Evolutionary conservation across 192 early-diverging fungal species (phyloP).

Genomic region (Backusella australiensis): DNA sequence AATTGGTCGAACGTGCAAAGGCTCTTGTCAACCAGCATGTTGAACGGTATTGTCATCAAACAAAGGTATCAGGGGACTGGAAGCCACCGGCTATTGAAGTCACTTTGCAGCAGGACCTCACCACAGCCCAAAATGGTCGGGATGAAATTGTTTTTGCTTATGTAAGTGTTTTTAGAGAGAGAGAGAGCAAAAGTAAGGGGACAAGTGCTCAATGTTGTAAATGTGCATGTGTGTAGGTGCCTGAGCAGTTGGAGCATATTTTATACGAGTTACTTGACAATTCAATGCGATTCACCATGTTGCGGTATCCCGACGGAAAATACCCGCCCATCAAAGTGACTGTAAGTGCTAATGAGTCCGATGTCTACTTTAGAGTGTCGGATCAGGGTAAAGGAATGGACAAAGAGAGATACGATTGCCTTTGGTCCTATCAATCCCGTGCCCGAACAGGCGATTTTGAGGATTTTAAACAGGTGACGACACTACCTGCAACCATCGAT

Average conservation of each 20-base stretch:
- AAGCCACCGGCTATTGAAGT: background rate
- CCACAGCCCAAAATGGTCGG: background rate
- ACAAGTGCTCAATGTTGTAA: background rate
- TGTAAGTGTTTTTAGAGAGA: slow-evolving; percentile 10
- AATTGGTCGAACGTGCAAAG: slow-evolving; percentile 39
- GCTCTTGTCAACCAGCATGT: slow-evolving; percentile 9
- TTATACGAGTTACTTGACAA: slow-evolving; percentile 90
- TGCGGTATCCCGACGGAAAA: slow-evolving; percentile 41
- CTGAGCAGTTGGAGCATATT: slow-evolving; percentile 94
- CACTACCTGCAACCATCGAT: slow-evolving; percentile 73
- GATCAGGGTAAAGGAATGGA: slow-evolving; percentile 92
- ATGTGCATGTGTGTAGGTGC: slow-evolving; percentile 24
- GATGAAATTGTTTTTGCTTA: slow-evolving; percentile 32
- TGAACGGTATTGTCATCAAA: background rate
- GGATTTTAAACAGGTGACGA: slow-evolving; percentile 72
- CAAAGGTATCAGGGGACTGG: background rate
- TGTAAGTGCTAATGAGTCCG: slow-evolving; percentile 67
- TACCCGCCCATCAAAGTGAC: slow-evolving; percentile 84
- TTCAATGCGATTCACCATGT: slow-evolving; percentile 73
- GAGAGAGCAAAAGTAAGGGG: background rate
- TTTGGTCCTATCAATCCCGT: slow-evolving; percentile 65
- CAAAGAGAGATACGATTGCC: slow-evolving; percentile 53
- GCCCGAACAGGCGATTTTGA: slow-evolving; percentile 39
- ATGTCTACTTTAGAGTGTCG: slow-evolving; percentile 88
- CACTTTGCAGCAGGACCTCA: background rate